Evolutionary conservation across 495 filamentous ascomycete genomes (phyloP), one percentile per base, ranked within the genome.

Genomic region (Penicillium cinerascens): DNA sequence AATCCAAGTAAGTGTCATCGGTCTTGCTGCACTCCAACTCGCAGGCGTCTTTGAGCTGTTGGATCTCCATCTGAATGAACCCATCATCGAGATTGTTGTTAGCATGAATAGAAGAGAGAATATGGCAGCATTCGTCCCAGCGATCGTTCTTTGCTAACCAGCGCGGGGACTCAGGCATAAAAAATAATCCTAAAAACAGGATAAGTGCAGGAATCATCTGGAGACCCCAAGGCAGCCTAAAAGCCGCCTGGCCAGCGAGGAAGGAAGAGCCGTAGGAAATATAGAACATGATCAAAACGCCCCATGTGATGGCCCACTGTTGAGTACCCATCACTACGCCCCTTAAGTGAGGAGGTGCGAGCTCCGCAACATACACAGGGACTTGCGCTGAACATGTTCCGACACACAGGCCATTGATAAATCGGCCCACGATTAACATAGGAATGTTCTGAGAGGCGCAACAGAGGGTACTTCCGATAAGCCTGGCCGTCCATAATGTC

Each of bases 261-360:
- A 36, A 36, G 15, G 33, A 36, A 2, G 10, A 36, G 33, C 33
- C 33, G 33, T 36, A 36, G 9, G 10, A 11, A n/a, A 36, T 36
- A 8, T 76, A 76, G 75, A 85, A 91, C 87, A 91, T 89, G 64
- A 91, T 89, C 53, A 90, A 53, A 54, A 91, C 89, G 63, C 88
- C 88, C 84, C 85, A 88, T 47, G 84, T 88, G 55, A 91, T 88
- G 40, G 87, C 82, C 86, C 87, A 88, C 69, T 89, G 87, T 56
- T 90, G 84, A 52, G 82, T 72, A 29, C 85, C 83, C 26, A 89
- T 81, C 15, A 92, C 75, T 29, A 85, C 78, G 23, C 88, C 87
- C 60, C 88, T 81, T 68, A 83, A 84, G 35, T 77, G 75, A 3
- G 86, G 86, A 8, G 81, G 84, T 5, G 87, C 79, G 52, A 91